Conservation (phyloP, 345 rosid genomes). For the Populus simonii region DNA sequence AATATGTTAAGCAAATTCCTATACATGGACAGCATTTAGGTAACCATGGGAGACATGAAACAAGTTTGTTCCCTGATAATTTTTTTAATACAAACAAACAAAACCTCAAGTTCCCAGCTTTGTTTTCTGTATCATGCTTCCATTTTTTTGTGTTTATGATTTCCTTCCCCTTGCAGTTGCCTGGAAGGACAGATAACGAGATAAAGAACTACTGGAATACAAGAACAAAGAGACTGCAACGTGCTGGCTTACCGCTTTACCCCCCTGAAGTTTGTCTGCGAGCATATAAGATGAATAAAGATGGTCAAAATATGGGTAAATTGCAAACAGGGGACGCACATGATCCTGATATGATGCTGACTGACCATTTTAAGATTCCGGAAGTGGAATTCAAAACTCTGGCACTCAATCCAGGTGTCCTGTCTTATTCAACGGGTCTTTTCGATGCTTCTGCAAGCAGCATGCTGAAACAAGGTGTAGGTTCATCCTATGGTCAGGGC, state of each 20-base stretch:
- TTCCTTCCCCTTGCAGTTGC: slow-evolving; percentile 48
- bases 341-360: slow-evolving; percentile 52
- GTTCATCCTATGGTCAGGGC: slow-evolving; percentile 53
- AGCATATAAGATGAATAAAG: slow-evolving; percentile 52
- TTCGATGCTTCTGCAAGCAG: slow-evolving; percentile 51
- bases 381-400: slow-evolving; percentile 66
- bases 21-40: background rate
- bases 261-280: slow-evolving; percentile 72
- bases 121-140: background rate
- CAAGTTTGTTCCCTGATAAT: background rate
- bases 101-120: background rate
- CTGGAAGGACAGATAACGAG: slow-evolving; percentile 99
- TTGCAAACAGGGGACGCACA: slow-evolving; percentile 42
- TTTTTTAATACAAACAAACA: background rate
- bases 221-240: slow-evolving; percentile 84
- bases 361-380: slow-evolving; percentile 52
- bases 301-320: slow-evolving; percentile 34
- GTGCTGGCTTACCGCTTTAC: slow-evolving; percentile 94
- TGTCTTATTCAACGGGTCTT: slow-evolving; percentile 57
- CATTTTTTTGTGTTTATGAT: background rate
- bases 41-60: background rate
- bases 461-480: slow-evolving; percentile 59
- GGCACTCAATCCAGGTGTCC: slow-evolving; percentile 44
- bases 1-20: background rate
- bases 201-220: slow-evolving; percentile 99